A percentile compares a stretch with the other conserved stretches of the same genome.
Conservation (phyloP, 2,329 filamentous ascomycete species). For the Sporothrix schenckii region DNA sequence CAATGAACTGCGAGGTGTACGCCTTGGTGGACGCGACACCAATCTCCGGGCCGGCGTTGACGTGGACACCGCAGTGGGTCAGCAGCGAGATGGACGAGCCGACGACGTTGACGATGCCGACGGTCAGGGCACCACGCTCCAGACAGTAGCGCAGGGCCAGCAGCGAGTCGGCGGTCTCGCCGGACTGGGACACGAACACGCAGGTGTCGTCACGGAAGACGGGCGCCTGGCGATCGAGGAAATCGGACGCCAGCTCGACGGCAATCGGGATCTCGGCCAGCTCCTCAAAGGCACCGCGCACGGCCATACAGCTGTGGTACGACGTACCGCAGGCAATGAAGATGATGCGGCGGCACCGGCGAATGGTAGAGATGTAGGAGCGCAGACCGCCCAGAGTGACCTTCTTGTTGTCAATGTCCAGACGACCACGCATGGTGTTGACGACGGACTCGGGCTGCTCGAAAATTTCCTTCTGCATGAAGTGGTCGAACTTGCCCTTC, state of each 20-base stretch:
- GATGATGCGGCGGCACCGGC: conserved; percentile 94
- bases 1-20: conserved; percentile 98
- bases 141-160: conserved; percentile 97
- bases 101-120: conserved; percentile 98
- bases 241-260: conserved; percentile 96
- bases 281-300: conserved; percentile 96
- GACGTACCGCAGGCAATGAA: conserved; percentile 99
- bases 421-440: conserved; percentile 99
- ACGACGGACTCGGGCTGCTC: conserved; percentile 99
- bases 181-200: conserved; percentile 97
- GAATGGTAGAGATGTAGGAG: conserved; percentile 95
- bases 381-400: conserved; percentile 94
- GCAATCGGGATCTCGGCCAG: conserved; percentile 96
- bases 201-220: conserved; percentile 99
- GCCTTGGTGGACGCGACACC: conserved; percentile 99
- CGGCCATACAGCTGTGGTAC: conserved; percentile 99
- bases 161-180: conserved; percentile 96
- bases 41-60: conserved; percentile 98
- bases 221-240: conserved; percentile 92
- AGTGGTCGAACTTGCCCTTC: conserved; percentile 99
- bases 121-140: conserved; percentile 94
- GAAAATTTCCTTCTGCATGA: conserved; percentile 99
- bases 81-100: conserved; percentile 97
- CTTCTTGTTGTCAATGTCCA: conserved; percentile 89
- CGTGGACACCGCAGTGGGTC: conserved; percentile 99